Conservation (phyloP, 2,329 filamentous ascomycete genomes). For the Hypoxylon sp. region DNA sequence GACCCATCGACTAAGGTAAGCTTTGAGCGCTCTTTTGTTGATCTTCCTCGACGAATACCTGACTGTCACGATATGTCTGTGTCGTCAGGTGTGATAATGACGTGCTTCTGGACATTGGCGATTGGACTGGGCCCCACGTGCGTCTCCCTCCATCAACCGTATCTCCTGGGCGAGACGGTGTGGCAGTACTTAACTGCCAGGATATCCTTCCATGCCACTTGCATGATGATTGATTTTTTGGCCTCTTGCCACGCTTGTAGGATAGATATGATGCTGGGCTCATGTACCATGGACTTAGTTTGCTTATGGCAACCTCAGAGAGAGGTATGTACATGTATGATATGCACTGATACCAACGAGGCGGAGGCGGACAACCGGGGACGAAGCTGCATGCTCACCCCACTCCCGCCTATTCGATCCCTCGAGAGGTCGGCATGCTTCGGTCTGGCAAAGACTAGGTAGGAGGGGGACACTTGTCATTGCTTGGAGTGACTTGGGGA, state of each 20-base stretch:
- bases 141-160: constrained; percentile 11
- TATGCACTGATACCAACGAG: constrained; percentile 18
- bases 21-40: neutral
- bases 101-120: constrained; percentile 20
- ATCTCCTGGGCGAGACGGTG: constrained; percentile 11
- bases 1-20: neutral
- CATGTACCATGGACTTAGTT: neutral
- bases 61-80: neutral
- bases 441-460: constrained; percentile 20
- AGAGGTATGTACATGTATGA: constrained; percentile 28
- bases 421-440: constrained; percentile 24
- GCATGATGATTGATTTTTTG: constrained; percentile 28
- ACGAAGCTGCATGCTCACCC: constrained; percentile 28
- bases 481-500: constrained; percentile 1
- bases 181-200: constrained; percentile 3
- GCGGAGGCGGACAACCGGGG: constrained; percentile 27
- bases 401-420: constrained; percentile 27
- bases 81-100: constrained; percentile 19
- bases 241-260: constrained; percentile 26
- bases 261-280: constrained; percentile 16
- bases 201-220: constrained; percentile 14
- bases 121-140: constrained; percentile 24
- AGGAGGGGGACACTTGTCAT: neutral
- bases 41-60: neutral
- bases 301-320: constrained; percentile 15